Base-by-base conservation (phyloP, 1,284 basidiomycete genomes). In the Rhizoctonia solani region DNA sequence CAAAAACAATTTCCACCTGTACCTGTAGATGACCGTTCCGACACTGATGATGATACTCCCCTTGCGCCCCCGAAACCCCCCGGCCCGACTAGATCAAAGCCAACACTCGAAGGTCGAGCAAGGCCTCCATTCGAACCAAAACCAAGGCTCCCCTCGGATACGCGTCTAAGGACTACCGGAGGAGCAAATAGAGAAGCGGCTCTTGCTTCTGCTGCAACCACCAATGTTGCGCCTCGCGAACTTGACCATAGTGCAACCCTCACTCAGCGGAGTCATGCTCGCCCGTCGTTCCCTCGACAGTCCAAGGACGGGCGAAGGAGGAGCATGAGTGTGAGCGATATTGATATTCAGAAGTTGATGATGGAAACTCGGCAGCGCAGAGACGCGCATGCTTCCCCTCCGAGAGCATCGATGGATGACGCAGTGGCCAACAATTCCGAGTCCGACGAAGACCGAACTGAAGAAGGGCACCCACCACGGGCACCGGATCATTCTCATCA, bases 271-370 rank as follows among this genome's bases (percentile, higher is more conserved):
- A n/a, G 58, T 13, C 37, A 39, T 8, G 39, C 54, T 2, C 41
- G 55, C 3, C 44, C 58, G 13, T 27, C 46, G 30, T 61, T 61
- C 21, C 58, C 58, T 3, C 58, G 58, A 19, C 58, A 61, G 29
- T 16, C 27, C 29, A 61, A 61, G 41, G 54, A 58, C 42, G 54
- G 49, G 41, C 66, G 73, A 72, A 83, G 88, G 72, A 79, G 90
- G 70, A 91, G 89, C 74, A 85, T 88, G 84, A 90, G 88, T 72
- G 84, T 89, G 46, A 82, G 87, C 58, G 86, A 89, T 72, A 80
- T 82, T 8, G 89, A 90, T 65, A 72, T 84, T 50, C 82, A 84
- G 74, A 82, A 81, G 69, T 74, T 78, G 2, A 78, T 80, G 69
- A n/a, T 61, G 44, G 58, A 61, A 16, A 46, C 58, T 21, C 58